Evolutionary conservation across 2,329 filamentous ascomycete genomes (phyloP).

Genomic region (Colletotrichum costaricense): DNA sequence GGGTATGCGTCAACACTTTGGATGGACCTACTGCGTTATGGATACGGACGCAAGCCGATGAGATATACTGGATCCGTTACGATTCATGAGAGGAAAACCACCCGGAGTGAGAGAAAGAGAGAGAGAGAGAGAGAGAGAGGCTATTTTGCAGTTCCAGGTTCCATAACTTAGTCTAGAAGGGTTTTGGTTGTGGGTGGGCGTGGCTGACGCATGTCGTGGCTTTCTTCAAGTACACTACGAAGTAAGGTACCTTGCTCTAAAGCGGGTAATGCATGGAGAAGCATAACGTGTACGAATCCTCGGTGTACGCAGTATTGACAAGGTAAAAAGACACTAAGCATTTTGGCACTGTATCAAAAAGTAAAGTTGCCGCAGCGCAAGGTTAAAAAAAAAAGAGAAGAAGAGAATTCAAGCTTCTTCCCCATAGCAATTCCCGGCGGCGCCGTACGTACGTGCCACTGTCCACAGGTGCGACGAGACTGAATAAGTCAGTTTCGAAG

Average conservation of each 20-base stretch:
- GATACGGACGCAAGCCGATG: background rate
- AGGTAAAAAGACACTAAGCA: background rate
- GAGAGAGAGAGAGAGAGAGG: background rate
- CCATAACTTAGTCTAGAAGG: background rate
- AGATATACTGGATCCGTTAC: background rate
- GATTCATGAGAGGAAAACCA: background rate
- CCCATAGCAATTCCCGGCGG: background rate
- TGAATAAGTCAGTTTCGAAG: background rate
- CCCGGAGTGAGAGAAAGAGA: background rate
- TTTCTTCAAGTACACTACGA: background rate
- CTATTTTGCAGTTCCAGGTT: background rate
- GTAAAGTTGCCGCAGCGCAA: background rate
- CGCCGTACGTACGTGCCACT: background rate
- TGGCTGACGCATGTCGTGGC: background rate
- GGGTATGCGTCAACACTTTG: background rate
- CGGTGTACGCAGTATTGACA: background rate
- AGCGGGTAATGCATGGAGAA: background rate
- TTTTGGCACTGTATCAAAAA: background rate
- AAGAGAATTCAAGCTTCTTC: slow-evolving; percentile 9
- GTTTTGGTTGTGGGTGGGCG: background rate
- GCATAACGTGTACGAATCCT: background rate
- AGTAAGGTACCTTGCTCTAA: background rate
- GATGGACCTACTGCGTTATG: background rate
- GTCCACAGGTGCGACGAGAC: background rate
- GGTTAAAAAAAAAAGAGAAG: background rate